Base-by-base conservation (phyloP, 768 basidiomycete genomes). In the Suillus americanus region DNA sequence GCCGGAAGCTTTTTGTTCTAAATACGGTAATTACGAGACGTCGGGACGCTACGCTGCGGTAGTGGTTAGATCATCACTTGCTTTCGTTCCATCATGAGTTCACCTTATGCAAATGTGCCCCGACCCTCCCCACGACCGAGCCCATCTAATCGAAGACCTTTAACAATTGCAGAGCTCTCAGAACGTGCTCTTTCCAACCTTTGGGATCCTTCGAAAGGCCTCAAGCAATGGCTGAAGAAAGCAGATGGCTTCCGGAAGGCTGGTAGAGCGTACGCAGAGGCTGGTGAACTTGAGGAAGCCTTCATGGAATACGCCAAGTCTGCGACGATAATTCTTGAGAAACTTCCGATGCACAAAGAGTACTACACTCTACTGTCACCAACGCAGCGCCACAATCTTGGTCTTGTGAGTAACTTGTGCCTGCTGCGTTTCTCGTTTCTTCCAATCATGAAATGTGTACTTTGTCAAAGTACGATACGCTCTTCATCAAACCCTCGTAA, bases 291-390 rank as follows among this genome's bases (percentile, higher is more conserved):
- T 56, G 89, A 93, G 72, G 79, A 75, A n/a, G 89, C 88, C 1
- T 94, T 92, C 73, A 80, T 93, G 20, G 81, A 86, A 66, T 86
- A 84, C 59, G 91, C 91, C 3, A 85, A 81, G 65, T 89, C 91
- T 10, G 91, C 91, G 0, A 91, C 89, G 1, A 78, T 94, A 64
- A 89, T 92, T 6, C 83, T 92, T 13, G 91, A 94, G 78, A 88
- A 85, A 67, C 78, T 94, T n/a, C 92, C 92, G 0, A 77, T 79
- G 1, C 92, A 94, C 77, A 79, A 81, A 61, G 87, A 91, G 51
- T 94, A 89, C 72, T 69, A 81, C 40, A 78, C 78, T 1, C 74
- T 86, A 53, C 74, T 94, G 69, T 87, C 73, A 53, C 62, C 77
- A 7, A 78, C 81, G 13, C 92, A 94, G 70, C 82, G 87, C 61